Conservation (phyloP, 1,284 basidiomycete genomes). For the Apiotrichum gamsii region DNA sequence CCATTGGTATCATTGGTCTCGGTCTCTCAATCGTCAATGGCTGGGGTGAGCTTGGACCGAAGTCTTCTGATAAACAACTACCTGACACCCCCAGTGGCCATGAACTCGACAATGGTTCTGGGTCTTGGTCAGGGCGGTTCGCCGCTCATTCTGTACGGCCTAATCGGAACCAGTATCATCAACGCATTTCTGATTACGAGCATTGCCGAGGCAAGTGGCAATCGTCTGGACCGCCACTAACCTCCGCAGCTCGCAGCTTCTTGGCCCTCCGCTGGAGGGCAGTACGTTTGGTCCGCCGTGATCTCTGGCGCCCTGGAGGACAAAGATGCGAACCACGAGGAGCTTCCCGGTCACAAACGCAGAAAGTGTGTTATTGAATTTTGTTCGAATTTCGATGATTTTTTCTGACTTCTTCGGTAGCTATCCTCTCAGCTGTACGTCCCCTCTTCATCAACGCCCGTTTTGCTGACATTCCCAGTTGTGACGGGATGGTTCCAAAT, state of each 20-base stretch:
- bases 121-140: constrained; percentile 11
- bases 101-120: constrained; percentile 14
- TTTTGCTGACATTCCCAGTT: too few relatives aligned
- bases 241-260: constrained; percentile 5
- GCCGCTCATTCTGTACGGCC: constrained; percentile 9
- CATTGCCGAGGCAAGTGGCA: too few relatives aligned
- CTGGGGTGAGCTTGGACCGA: too few relatives aligned
- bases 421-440: too few relatives aligned
- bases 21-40: constrained; percentile 15
- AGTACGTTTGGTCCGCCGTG: constrained; percentile 13
- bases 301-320: neutral
- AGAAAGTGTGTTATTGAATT: too few relatives aligned
- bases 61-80: too few relatives aligned
- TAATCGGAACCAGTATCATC: constrained; percentile 6
- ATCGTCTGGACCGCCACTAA: too few relatives aligned
- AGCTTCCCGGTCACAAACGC: too few relatives aligned
- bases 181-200: constrained; percentile 7
- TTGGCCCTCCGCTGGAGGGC: constrained; percentile 10
- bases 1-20: constrained; percentile 11
- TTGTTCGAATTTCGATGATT: too few relatives aligned
- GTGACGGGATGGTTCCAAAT: constrained; percentile 14
- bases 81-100: too few relatives aligned
- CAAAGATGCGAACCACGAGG: neutral
- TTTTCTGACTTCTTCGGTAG: too few relatives aligned
- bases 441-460: too few relatives aligned